These are phyloP conservation scores for Candida nanaspora DNA, from an alignment of 805 yeast species.

Conservation along the genomic window DNA sequence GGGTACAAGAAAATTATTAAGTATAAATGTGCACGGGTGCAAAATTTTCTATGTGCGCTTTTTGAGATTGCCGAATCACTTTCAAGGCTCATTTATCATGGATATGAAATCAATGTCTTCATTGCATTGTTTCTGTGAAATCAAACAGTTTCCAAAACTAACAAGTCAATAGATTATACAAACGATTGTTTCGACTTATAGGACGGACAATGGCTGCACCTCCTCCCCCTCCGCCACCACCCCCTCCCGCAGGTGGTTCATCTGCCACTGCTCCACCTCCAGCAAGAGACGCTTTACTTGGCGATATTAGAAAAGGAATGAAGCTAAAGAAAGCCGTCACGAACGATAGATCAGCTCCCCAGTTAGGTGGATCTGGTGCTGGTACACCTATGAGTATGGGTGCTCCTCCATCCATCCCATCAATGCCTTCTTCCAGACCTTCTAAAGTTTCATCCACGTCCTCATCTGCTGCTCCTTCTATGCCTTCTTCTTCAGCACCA, in stretches of 20 bases:
- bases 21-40: too few relatives aligned
- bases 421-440: slow-evolving; percentile 10
- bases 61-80: too few relatives aligned
- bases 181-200: too few relatives aligned
- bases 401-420: slow-evolving; percentile 19
- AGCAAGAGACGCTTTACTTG: slow-evolving; percentile 54
- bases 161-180: too few relatives aligned
- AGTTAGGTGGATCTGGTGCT: slow-evolving; percentile 30
- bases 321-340: slow-evolving; percentile 57
- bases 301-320: slow-evolving; percentile 74
- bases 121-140: too few relatives aligned
- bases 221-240: slow-evolving; percentile 54
- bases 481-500: slow-evolving; percentile 20
- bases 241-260: slow-evolving; percentile 32
- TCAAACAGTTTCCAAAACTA: too few relatives aligned
- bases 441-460: slow-evolving; percentile 1
- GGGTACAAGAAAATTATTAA: too few relatives aligned
- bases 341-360: slow-evolving; percentile 59
- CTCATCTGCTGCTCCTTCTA: slow-evolving; percentile 4
- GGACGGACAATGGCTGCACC: slow-evolving; percentile 32
- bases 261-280: slow-evolving; percentile 46
- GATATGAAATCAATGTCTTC: too few relatives aligned
- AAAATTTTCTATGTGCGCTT: too few relatives aligned
- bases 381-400: slow-evolving; percentile 12
- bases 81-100: too few relatives aligned